Evolutionary conservation across 1,284 basidiomycete genomes (phyloP).

Genomic region (Somion occarium): DNA sequence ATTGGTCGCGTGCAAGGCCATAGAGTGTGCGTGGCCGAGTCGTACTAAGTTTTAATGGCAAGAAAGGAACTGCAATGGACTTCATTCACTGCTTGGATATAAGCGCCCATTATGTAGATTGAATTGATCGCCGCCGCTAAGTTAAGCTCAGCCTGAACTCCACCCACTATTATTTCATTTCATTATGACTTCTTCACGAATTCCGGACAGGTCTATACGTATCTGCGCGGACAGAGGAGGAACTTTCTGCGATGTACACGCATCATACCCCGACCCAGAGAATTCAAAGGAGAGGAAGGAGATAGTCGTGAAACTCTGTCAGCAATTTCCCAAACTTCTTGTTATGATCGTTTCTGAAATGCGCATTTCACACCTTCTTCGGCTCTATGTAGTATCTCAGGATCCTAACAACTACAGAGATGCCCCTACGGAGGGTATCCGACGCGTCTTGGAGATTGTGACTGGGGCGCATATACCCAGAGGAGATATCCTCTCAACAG

Average conservation of each 20-base stretch:
- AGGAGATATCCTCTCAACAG: slow-evolving; percentile 64
- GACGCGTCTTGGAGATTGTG: slow-evolving; percentile 82
- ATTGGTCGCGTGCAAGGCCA: too few species aligned
- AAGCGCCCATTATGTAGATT: too few species aligned
- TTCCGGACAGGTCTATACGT: slow-evolving; percentile 58
- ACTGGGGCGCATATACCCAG: slow-evolving; percentile 66
- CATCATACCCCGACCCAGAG: slow-evolving; percentile 71
- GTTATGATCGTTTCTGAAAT: not conserved
- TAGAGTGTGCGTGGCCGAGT: too few species aligned
- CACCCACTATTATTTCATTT: not conserved
- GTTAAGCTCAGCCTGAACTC: too few species aligned
- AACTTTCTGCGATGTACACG: slow-evolving; percentile 81
- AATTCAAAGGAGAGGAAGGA: slow-evolving; percentile 59
- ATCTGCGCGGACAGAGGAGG: slow-evolving; percentile 64
- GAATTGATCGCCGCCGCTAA: too few species aligned
- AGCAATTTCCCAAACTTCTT: slow-evolving; percentile 25
- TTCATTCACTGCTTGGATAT: too few species aligned
- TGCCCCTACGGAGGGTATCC: slow-evolving; percentile 92
- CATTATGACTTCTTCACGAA: slow-evolving; percentile 10
- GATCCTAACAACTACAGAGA: slow-evolving; percentile 86
- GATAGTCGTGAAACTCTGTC: slow-evolving; percentile 77
- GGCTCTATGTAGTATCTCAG: slow-evolving; percentile 63
- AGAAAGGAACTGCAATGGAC: too few species aligned
- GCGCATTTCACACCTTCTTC: not conserved
- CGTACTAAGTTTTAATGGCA: too few species aligned